phyloP scores from a whole-genome alignment of 1,284 basidiomycete genomes.

The Chondrostereum purpureum region DNA sequence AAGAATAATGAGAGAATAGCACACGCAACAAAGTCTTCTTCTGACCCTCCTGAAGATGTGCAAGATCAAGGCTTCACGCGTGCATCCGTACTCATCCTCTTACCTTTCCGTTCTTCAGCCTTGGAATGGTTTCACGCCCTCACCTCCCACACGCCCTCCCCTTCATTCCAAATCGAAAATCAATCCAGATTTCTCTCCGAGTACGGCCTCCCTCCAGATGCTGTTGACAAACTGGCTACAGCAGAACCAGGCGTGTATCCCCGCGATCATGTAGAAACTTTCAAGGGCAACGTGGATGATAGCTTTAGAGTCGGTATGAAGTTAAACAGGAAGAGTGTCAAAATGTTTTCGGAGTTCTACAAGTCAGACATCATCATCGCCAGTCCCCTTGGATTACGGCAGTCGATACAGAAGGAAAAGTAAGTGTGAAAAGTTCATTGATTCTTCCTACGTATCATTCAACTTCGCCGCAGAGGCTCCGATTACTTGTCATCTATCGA shows the following conservation, averaged over 20 bases:
- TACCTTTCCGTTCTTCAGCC: slow-evolving; percentile 90
- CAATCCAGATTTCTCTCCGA: slow-evolving; percentile 76
- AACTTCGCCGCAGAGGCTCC: slow-evolving; percentile 45
- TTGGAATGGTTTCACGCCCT: slow-evolving; percentile 71
- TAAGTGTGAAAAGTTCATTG: slow-evolving; percentile 30
- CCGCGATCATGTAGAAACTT: slow-evolving; percentile 86
- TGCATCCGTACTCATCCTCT: slow-evolving; percentile 86
- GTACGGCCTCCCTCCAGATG: slow-evolving; percentile 77
- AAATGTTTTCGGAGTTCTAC: slow-evolving; percentile 87
- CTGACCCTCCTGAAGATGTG: slow-evolving; percentile 59
- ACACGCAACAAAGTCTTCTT: slow-evolving; percentile 50
- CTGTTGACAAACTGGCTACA: slow-evolving; percentile 75
- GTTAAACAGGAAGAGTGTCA: slow-evolving; percentile 84
- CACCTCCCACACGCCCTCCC: slow-evolving; percentile 60
- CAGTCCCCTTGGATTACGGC: slow-evolving; percentile 86
- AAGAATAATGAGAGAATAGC: slow-evolving; percentile 92
- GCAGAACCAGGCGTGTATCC: slow-evolving; percentile 79
- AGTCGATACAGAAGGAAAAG: slow-evolving; percentile 94
- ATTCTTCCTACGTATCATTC: neutral
- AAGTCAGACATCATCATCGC: slow-evolving; percentile 89
- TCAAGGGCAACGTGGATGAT: slow-evolving; percentile 97
- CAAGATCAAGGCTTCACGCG: slow-evolving; percentile 98
- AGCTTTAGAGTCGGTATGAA: slow-evolving; percentile 92
- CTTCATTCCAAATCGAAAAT: slow-evolving; percentile 78
- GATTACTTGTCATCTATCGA: slow-evolving; percentile 96